A percentile compares a stretch with the other conserved stretches of the same genome.
Conservation (phyloP, 768 basidiomycete genomes). For the Lactifluus rugatus region DNA sequence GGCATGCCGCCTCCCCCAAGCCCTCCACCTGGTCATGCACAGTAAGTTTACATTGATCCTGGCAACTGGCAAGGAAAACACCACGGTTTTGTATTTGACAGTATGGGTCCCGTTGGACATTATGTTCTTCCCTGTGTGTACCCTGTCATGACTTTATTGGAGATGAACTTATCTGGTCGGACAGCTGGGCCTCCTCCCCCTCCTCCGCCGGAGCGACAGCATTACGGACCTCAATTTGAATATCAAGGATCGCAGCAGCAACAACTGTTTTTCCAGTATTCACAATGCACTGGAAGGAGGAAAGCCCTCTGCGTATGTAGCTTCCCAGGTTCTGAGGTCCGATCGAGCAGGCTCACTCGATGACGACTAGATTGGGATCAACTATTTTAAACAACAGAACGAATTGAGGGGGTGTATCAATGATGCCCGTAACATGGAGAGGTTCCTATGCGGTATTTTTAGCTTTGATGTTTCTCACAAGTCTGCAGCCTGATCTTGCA, state of each 20-base stretch:
- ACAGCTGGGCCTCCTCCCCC: slow-evolving; percentile 24
- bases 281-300: slow-evolving; percentile 43
- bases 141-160: background rate
- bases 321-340: background rate
- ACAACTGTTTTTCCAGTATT: slow-evolving; percentile 45
- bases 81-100: background rate
- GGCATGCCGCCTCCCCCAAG: background rate
- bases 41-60: slow-evolving; percentile 3
- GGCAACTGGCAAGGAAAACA: background rate
- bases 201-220: slow-evolving; percentile 31
- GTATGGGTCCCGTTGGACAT: slow-evolving; percentile 1
- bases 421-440: slow-evolving; percentile 44
- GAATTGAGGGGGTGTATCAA: slow-evolving; percentile 50
- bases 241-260: slow-evolving; percentile 25
- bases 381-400: slow-evolving; percentile 36
- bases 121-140: slow-evolving; percentile 24
- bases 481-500: background rate
- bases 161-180: background rate
- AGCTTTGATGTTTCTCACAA: background rate
- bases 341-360: background rate
- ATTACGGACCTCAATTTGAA: slow-evolving; percentile 39
- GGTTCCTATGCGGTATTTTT: slow-evolving; percentile 34
- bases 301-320: slow-evolving; percentile 44
- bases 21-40: slow-evolving; percentile 18
- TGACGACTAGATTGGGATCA: slow-evolving; percentile 40